These are phyloP conservation scores for Phytophthora quininea DNA, from an alignment of 352 stramenopile genomes.

Conservation along the genomic window DNA sequence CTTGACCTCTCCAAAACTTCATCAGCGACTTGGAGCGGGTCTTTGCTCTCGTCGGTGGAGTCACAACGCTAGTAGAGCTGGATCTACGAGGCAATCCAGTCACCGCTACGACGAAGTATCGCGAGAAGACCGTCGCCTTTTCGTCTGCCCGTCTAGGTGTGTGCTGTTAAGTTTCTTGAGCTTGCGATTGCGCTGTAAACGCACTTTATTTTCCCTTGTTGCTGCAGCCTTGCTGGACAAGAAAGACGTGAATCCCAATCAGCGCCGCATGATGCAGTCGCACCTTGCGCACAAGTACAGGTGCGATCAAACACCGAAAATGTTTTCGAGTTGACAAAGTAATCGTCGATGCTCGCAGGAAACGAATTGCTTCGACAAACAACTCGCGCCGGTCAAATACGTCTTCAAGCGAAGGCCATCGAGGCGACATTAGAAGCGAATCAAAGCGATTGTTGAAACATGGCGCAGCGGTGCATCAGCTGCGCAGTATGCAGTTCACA, in stretches of 20 bases:
- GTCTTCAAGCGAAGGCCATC: conserved; percentile 9
- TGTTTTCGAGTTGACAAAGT: neutral
- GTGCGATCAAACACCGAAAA: conserved; percentile 20
- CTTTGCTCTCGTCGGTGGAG: conserved; percentile 55
- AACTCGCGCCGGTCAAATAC: conserved; percentile 10
- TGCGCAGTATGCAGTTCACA: conserved; percentile 47
- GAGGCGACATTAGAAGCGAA: conserved; percentile 26
- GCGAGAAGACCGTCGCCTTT: conserved; percentile 78
- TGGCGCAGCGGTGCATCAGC: conserved; percentile 47
- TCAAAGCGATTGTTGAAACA: conserved; percentile 51
- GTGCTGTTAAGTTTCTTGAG: neutral
- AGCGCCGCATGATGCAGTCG: conserved; percentile 81
- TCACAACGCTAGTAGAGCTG: conserved; percentile 57
- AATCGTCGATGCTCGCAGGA: conserved; percentile 47
- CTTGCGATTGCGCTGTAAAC: neutral
- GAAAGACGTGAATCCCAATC: conserved; percentile 74
- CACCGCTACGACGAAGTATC: conserved; percentile 57
- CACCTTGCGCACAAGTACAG: conserved; percentile 80
- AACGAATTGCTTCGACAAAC: conserved; percentile 11
- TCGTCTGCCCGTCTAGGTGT: conserved; percentile 61
- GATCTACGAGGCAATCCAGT: conserved; percentile 70
- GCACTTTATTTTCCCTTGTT: conserved; percentile 4
- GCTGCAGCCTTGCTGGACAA: conserved; percentile 64
- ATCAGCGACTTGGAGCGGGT: conserved; percentile 74
- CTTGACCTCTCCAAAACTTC: conserved; percentile 73